Base-by-base conservation (phyloP, 2,329 filamentous ascomycete species). In the Claviceps lovelessii region DNA sequence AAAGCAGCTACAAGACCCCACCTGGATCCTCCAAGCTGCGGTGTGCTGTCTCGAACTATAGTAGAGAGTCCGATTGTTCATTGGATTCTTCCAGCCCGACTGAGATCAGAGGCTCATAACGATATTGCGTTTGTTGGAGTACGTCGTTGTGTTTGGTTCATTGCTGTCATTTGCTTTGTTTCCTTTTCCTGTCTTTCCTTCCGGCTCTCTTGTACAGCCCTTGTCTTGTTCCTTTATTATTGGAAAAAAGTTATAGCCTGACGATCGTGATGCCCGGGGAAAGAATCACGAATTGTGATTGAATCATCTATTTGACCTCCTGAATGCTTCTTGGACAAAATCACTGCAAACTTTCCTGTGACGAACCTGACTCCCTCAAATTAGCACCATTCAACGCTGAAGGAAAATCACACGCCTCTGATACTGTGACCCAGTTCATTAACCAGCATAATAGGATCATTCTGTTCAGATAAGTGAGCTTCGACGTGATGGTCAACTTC, bases 91-190 rank as follows among this genome's bases (percentile, higher is more conserved):
- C 87, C 90, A 13, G 88, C 84, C n/a, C 81, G 84, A 57, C 74
- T 97, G 56, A 79, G 90, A 56, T 83, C 83, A 54, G 74, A 76
- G 52, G 69, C 76, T 47, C 75, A 83, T 57, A 90, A 93, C 61
- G 90, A 97, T 71, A 81, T 96, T 59, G 84, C 90, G 42, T 89
- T 95, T 62, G 78, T 98, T 55, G 88, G 90, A 54, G 83, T 86
- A 75, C 70, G 81, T 76, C 28, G 23, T 11, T 17, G 10, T 17
- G 6, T 45, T 17, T 37, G 15, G 15, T 44, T 52, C 11, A n/a
- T 28, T 47, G 19, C 19, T 4, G 33, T 33, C 15, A 39, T 50
- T 50, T 50, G 11, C 33, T 37, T 10, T 10, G 33, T 35, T 13
- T 11, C 35, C 11, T 13, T 37, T 13, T 37, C 10, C 35, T 37